Evolutionary conservation across 2,329 filamentous ascomycete genomes (phyloP).

Genomic region (Gnomoniopsis sp.): DNA sequence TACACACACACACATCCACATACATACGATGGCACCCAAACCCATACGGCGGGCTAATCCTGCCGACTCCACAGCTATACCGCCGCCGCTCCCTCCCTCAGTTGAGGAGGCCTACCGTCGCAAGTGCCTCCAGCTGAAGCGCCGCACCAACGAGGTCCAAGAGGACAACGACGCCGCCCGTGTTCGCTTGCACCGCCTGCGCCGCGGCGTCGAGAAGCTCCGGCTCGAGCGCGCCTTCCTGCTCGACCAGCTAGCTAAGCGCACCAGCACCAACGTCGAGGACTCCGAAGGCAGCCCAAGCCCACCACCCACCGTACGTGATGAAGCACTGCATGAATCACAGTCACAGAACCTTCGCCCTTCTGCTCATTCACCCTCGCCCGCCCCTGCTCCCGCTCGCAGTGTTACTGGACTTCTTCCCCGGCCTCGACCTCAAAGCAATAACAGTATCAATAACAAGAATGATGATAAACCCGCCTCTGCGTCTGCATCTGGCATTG

Average conservation of each 20-base stretch:
- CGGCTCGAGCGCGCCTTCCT: constrained; percentile 79
- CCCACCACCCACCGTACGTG: constrained; percentile 71
- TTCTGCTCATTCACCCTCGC: constrained; percentile 15
- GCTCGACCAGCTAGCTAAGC: constrained; percentile 68
- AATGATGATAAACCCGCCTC: constrained; percentile 4
- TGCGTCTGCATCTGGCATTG: constrained; percentile 10
- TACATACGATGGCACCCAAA: constrained; percentile 15
- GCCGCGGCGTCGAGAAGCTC: constrained; percentile 86
- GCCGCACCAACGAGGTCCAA: constrained; percentile 87
- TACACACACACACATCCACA: background rate
- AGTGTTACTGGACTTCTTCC: constrained; percentile 10
- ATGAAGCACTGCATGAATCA: constrained; percentile 9
- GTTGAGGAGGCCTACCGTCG: constrained; percentile 94
- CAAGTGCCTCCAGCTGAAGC: constrained; percentile 94
- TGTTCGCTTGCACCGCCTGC: constrained; percentile 73
- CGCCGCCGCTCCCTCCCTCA: constrained; percentile 71
- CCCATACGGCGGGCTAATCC: constrained; percentile 32
- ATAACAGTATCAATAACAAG: background rate
- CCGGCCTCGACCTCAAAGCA: constrained; percentile 15
- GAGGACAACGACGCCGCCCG: constrained; percentile 83
- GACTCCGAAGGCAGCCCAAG: constrained; percentile 77
- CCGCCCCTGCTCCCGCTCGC: constrained; percentile 15
- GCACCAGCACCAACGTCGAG: constrained; percentile 71
- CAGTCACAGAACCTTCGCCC: constrained; percentile 11
- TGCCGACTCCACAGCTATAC: constrained; percentile 36